Conservation (phyloP, 31 red algal genomes). For the Bonnemaisonia californica region DNA sequence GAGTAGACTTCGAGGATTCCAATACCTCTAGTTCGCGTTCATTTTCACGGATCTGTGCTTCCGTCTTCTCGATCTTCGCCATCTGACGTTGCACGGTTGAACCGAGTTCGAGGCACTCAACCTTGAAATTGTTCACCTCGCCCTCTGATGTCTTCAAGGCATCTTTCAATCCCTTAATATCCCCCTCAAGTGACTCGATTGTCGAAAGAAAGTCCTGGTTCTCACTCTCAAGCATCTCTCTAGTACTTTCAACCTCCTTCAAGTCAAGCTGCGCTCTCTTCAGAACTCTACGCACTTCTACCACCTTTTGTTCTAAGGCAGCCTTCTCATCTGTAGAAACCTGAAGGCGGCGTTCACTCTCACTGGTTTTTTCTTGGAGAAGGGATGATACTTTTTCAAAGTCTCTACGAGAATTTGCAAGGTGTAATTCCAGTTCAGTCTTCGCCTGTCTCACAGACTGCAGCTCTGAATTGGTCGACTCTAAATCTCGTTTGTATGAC, state of each 20-base stretch:
- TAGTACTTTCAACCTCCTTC: constrained; percentile 30
- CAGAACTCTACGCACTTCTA: background rate
- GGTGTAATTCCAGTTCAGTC: background rate
- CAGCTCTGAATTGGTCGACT: background rate
- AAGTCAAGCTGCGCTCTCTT: constrained; percentile 16
- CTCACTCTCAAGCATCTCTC: constrained; percentile 45
- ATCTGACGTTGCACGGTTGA: background rate
- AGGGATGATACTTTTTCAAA: background rate
- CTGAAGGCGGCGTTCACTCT: background rate
- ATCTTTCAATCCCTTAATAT: constrained; percentile 13
- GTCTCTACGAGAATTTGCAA: background rate
- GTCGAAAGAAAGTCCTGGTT: constrained; percentile 50
- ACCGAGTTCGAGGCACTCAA: background rate
- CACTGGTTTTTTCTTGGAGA: background rate
- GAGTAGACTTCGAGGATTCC: background rate
- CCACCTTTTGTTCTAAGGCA: background rate
- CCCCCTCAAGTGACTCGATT: constrained; percentile 37
- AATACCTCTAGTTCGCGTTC: background rate
- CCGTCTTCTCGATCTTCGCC: constrained; percentile 4
- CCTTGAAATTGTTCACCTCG: background rate
- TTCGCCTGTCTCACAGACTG: background rate
- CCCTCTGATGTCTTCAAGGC: constrained; percentile 2
- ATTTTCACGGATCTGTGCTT: constrained; percentile 16
- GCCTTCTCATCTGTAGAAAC: background rate
- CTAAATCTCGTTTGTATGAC: background rate